phyloP scores from a whole-genome alignment of 768 basidiomycete genomes.

The Hericium rajendrae region DNA sequence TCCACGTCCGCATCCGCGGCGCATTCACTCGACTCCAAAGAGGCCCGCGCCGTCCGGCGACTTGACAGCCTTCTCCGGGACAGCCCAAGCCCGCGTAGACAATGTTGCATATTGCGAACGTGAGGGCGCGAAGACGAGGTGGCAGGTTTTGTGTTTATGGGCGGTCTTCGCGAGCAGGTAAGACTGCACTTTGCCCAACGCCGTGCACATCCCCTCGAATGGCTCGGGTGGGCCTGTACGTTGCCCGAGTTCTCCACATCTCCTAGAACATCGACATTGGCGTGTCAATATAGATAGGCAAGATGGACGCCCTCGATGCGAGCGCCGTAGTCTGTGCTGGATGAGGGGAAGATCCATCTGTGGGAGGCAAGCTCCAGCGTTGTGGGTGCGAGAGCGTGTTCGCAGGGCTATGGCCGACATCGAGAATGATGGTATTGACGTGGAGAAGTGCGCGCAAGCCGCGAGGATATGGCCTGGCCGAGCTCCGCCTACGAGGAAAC shows the following conservation, averaged over 20 bases:
- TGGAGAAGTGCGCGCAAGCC: constrained; percentile 77
- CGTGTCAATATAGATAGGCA: constrained; percentile 98
- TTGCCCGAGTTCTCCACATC: constrained; percentile 36
- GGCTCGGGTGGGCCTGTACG: constrained; percentile 51
- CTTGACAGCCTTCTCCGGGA: constrained; percentile 76
- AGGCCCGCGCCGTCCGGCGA: constrained; percentile 86
- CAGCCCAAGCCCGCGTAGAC: constrained; percentile 45
- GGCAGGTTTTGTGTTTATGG: constrained; percentile 88
- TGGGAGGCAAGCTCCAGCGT: constrained; percentile 42
- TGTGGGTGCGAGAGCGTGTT: constrained; percentile 72
- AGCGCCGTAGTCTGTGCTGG: constrained; percentile 69
- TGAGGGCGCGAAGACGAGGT: constrained; percentile 79
- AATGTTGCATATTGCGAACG: constrained; percentile 47
- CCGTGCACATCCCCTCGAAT: constrained; percentile 69
- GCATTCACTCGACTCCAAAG: constrained; percentile 73
- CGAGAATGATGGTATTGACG: constrained; percentile 75
- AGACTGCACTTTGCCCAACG: constrained; percentile 59
- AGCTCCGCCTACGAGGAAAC: constrained; percentile 71
- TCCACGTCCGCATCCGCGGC: no score
- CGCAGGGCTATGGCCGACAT: constrained; percentile 74
- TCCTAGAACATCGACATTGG: constrained; percentile 67
- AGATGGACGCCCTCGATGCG: constrained; percentile 68
- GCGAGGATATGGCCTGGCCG: constrained; percentile 97
- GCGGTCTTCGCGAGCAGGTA: constrained; percentile 94
- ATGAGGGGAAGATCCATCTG: constrained; percentile 86